Evolutionary conservation across 1,284 basidiomycete genomes (phyloP).

Genomic region (Ceratobasidium sp.): DNA sequence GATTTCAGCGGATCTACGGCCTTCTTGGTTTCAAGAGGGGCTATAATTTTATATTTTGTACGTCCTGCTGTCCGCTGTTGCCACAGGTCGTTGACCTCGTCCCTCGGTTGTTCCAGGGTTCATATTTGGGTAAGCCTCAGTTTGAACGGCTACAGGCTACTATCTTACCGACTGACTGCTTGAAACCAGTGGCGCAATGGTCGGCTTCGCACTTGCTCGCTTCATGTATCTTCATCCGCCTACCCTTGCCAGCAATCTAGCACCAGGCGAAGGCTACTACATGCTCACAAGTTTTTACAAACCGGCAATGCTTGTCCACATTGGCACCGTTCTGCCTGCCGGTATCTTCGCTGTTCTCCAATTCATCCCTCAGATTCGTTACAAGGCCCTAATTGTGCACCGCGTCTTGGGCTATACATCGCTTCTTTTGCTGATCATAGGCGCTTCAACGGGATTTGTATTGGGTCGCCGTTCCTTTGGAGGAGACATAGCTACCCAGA

Average conservation of each 20-base stretch:
- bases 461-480: slow-evolving; percentile 44
- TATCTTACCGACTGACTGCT: not conserved
- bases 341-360: slow-evolving; percentile 46
- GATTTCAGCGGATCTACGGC: slow-evolving; percentile 9
- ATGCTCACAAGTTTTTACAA: slow-evolving; percentile 18
- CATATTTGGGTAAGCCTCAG: slow-evolving; percentile 23
- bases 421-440: slow-evolving; percentile 34
- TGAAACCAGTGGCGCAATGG: slow-evolving; percentile 27
- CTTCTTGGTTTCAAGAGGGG: slow-evolving; percentile 38
- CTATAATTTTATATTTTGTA: slow-evolving; percentile 38
- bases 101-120: slow-evolving; percentile 3
- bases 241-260: not conserved
- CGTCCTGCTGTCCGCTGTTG: not conserved
- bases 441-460: slow-evolving; percentile 28
- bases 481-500: slow-evolving; percentile 37
- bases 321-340: slow-evolving; percentile 30
- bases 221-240: slow-evolving; percentile 37
- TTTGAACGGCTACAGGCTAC: no score
- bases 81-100: not conserved
- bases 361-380: slow-evolving; percentile 46
- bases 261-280: slow-evolving; percentile 36
- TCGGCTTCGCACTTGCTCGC: slow-evolving; percentile 34
- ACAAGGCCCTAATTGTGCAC: slow-evolving; percentile 46
- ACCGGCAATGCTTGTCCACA: slow-evolving; percentile 41
- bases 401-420: slow-evolving; percentile 44